These are phyloP conservation scores for Tephrocybe sp. DNA, from an alignment of 768 basidiomycete genomes.

Conservation along the genomic window DNA sequence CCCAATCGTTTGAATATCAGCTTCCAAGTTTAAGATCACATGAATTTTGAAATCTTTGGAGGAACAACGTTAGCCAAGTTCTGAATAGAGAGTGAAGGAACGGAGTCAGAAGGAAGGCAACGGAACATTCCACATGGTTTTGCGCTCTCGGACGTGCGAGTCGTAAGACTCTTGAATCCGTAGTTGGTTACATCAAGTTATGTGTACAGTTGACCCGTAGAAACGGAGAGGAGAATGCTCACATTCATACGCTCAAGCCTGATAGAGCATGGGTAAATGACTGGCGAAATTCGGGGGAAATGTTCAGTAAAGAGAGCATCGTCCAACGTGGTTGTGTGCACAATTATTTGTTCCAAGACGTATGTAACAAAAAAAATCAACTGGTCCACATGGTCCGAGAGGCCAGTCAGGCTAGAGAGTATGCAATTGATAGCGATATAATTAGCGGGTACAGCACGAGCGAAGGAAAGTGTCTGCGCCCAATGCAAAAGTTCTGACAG, in stretches of 20 bases:
- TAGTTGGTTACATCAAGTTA: constrained; percentile 27
- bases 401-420: constrained; percentile 10
- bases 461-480: constrained; percentile 9
- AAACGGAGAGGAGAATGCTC: not conserved
- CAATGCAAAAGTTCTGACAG: constrained; percentile 6
- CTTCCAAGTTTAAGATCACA: too few relatives aligned
- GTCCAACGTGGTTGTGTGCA: too few relatives aligned
- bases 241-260: not conserved
- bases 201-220: not conserved
- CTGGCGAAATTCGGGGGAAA: too few relatives aligned
- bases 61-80: not conserved
- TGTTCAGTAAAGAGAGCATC: too few relatives aligned
- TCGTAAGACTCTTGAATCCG: constrained; percentile 30
- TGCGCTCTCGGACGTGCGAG: constrained; percentile 34
- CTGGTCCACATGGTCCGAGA: constrained; percentile 18
- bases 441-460: constrained; percentile 15
- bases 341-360: too few relatives aligned
- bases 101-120: constrained; percentile 58
- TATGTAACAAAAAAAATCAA: constrained; percentile 6
- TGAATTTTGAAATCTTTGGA: too few relatives aligned
- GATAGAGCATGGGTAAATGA: too few relatives aligned
- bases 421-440: constrained; percentile 20
- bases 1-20: not conserved
- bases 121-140: constrained; percentile 49
- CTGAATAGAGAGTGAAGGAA: not conserved